Percentiles rank a stretch among this genome's conserved stretches.
These are phyloP conservation scores for Stachybotrys echinatus DNA, from an alignment of 2,329 filamentous ascomycete genomes.

Conservation along the genomic window DNA sequence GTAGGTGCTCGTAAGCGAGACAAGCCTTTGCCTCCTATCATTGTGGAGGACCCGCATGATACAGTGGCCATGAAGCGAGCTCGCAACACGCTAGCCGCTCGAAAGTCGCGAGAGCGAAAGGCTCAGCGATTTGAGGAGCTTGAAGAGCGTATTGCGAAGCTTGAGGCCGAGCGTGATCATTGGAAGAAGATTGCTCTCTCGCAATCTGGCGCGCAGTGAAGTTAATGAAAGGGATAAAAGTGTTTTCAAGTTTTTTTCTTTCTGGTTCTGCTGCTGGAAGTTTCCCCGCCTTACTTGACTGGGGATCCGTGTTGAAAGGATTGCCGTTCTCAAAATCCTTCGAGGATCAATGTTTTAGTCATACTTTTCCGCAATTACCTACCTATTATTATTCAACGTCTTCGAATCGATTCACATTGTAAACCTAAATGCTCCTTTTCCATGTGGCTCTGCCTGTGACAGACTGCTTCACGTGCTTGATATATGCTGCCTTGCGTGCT, in stretches of 20 bases:
- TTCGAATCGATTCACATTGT: neutral
- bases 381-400: neutral
- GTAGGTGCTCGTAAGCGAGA: constrained; percentile 70
- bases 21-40: constrained; percentile 75
- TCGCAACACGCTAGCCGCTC: constrained; percentile 87
- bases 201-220: constrained; percentile 28
- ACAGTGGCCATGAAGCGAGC: constrained; percentile 85
- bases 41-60: constrained; percentile 69
- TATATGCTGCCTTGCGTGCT: no score
- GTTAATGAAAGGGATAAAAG: constrained; percentile 9
- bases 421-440: no score
- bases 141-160: constrained; percentile 65
- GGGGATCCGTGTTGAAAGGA: neutral
- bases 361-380: neutral
- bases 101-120: constrained; percentile 88
- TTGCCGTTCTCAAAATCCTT: neutral
- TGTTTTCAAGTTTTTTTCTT: neutral
- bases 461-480: no score
- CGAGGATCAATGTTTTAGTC: neutral
- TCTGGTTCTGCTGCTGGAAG: neutral
- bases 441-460: no score
- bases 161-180: constrained; percentile 61
- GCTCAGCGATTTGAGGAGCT: constrained; percentile 69
- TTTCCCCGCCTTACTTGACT: neutral
- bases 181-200: constrained; percentile 55